Evolutionary conservation across 2,329 filamentous ascomycete genomes (phyloP).

Genomic region (Aspergillus sp.): DNA sequence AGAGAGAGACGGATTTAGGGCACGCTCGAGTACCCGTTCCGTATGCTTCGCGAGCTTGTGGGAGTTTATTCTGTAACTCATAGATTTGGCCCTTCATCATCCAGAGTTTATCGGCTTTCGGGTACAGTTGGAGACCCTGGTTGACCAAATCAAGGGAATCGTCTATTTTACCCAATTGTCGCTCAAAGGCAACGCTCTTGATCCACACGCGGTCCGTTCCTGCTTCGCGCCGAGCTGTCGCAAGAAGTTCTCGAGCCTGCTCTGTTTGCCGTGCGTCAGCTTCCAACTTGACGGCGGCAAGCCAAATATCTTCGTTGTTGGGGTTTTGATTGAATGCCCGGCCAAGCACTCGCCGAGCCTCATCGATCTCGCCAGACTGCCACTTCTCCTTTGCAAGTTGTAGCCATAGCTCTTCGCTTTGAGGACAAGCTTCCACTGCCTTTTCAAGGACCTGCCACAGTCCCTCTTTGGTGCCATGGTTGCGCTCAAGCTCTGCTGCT

Average conservation of each 20-base stretch:
- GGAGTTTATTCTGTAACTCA: slow-evolving; percentile 73
- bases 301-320: slow-evolving; percentile 97
- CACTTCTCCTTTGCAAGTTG: slow-evolving; percentile 94
- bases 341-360: slow-evolving; percentile 79
- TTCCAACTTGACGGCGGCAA: slow-evolving; percentile 93
- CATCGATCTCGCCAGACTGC: slow-evolving; percentile 83
- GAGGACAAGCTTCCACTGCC: slow-evolving; percentile 88
- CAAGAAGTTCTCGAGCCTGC: slow-evolving; percentile 77
- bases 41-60: slow-evolving; percentile 87
- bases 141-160: slow-evolving; percentile 83
- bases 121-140: slow-evolving; percentile 83
- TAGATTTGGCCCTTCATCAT: slow-evolving; percentile 99
- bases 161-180: slow-evolving; percentile 76
- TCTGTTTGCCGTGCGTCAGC: slow-evolving; percentile 82
- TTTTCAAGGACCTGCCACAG: slow-evolving; percentile 86
- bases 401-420: slow-evolving; percentile 91
- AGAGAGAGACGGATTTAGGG: slow-evolving; percentile 78
- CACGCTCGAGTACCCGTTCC: slow-evolving; percentile 84
- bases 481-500: slow-evolving; percentile 86
- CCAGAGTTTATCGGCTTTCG: slow-evolving; percentile 83
- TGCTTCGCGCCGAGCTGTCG: slow-evolving; percentile 80
- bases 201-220: slow-evolving; percentile 97
- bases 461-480: slow-evolving; percentile 79
- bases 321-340: slow-evolving; percentile 92
- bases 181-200: slow-evolving; percentile 91